A percentile compares a stretch with the other conserved stretches of the same genome.
These are phyloP conservation scores for Pneumocystis wakefieldiae DNA, from an alignment of 1,139 yeast species.

Conservation along the genomic window DNA sequence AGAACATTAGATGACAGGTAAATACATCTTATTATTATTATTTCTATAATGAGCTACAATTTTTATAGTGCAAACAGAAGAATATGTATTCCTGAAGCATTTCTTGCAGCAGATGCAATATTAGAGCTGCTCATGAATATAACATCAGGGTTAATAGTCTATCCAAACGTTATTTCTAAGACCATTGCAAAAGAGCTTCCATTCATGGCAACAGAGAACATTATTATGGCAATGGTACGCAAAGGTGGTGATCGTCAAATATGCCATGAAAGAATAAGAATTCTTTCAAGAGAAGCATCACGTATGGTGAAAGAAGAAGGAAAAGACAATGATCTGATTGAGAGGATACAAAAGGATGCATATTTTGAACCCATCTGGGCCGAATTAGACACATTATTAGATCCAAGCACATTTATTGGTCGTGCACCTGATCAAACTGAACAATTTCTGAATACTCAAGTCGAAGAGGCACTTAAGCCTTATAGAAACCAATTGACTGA, in stretches of 20 bases:
- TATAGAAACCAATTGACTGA: constrained; percentile 44
- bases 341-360: constrained; percentile 61
- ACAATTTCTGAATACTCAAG: constrained; percentile 75
- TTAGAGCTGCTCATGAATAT: constrained; percentile 80
- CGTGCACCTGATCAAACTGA: constrained; percentile 98
- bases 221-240: constrained; percentile 99
- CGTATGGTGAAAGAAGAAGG: constrained; percentile 96
- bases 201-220: constrained; percentile 98
- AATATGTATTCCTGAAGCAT: constrained; percentile 91
- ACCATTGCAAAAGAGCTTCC: constrained; percentile 91
- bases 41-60: background rate
- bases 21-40: background rate
- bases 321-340: constrained; percentile 93
- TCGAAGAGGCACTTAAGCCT: constrained; percentile 65
- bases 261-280: constrained; percentile 95
- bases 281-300: constrained; percentile 90
- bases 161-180: constrained; percentile 96
- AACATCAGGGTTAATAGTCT: constrained; percentile 87
- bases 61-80: constrained; percentile 76
- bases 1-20: constrained; percentile 76
- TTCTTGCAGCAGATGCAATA: constrained; percentile 87
- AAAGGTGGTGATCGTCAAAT: constrained; percentile 90
- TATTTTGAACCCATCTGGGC: constrained; percentile 85
- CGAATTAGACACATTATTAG: constrained; percentile 63
- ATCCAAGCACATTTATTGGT: constrained; percentile 91